Conservation (phyloP, 208 protist species). For the Trypanosoma melophagium region DNA sequence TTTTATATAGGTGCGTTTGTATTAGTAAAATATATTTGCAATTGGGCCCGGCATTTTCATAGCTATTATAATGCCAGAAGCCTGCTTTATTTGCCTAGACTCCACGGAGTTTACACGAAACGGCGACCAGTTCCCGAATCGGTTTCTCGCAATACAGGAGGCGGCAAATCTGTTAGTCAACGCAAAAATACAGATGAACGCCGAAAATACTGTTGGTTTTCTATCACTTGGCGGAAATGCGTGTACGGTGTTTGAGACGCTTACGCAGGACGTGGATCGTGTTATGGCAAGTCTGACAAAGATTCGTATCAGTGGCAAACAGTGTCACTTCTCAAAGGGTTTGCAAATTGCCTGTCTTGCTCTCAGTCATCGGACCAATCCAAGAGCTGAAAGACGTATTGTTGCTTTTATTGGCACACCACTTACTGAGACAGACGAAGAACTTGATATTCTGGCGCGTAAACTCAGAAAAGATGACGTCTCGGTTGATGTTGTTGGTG, state of each 20-base stretch:
- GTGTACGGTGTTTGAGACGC: slow-evolving; percentile 93
- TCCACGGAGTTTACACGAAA: slow-evolving; percentile 99
- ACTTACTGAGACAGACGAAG: slow-evolving; percentile 81
- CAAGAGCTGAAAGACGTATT: slow-evolving; percentile 95
- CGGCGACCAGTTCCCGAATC: slow-evolving; percentile 96
- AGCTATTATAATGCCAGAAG: slow-evolving; percentile 66
- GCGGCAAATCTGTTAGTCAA: slow-evolving; percentile 94
- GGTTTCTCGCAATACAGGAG: slow-evolving; percentile 95
- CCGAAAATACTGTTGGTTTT: slow-evolving; percentile 96
- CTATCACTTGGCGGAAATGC: slow-evolving; percentile 92
- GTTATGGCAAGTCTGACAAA: slow-evolving; percentile 90
- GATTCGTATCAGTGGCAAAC: slow-evolving; percentile 84
- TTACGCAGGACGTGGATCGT: slow-evolving; percentile 93
- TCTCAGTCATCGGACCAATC: slow-evolving; percentile 96
- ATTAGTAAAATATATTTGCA: no score
- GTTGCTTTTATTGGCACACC: slow-evolving; percentile 97
- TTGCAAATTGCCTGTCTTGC: slow-evolving; percentile 95
- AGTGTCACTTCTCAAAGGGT: slow-evolving; percentile 86
- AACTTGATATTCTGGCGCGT: slow-evolving; percentile 93
- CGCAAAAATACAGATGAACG: slow-evolving; percentile 94
- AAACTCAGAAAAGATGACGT: slow-evolving; percentile 97
- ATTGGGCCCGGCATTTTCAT: no score
- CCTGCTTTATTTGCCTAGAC: slow-evolving; percentile 93
- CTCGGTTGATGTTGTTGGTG: slow-evolving; percentile 95
- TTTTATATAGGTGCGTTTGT: no score